These are phyloP conservation scores for Murraya paniculata DNA, from an alignment of 345 rosid species.

Conservation along the genomic window DNA sequence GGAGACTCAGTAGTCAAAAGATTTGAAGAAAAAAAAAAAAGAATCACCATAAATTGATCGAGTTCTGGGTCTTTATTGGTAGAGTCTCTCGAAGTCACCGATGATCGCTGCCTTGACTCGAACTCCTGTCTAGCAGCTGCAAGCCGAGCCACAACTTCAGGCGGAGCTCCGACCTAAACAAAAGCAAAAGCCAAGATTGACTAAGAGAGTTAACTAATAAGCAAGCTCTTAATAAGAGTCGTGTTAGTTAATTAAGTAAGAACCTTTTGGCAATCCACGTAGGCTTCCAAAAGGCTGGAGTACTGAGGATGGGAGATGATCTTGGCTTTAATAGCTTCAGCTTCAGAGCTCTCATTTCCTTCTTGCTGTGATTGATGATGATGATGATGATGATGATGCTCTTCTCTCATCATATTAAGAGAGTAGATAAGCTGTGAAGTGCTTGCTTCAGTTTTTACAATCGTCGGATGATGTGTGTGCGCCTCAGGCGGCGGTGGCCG, in stretches of 20 bases:
- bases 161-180: constrained; percentile 88
- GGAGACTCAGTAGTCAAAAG: not conserved
- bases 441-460: constrained; percentile 76
- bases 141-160: constrained; percentile 72
- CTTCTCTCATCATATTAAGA: constrained; percentile 42
- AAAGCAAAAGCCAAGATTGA: constrained; percentile 14
- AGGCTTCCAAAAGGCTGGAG: constrained; percentile 82
- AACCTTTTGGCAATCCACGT: constrained; percentile 97
- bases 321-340: constrained; percentile 86
- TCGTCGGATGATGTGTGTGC: constrained; percentile 31
- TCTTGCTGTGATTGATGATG: constrained; percentile 34
- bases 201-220: not conserved
- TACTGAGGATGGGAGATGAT: constrained; percentile 93
- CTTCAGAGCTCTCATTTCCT: constrained; percentile 47
- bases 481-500: too few relatives aligned
- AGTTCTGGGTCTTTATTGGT: constrained; percentile 84
- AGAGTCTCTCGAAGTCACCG: constrained; percentile 32
- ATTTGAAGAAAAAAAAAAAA: not conserved
- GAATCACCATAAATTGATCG: constrained; percentile 92
- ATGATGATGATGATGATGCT: constrained; percentile 19
- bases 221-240: too few relatives aligned
- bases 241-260: not conserved
- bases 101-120: constrained; percentile 62
- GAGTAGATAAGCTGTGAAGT: constrained; percentile 30
- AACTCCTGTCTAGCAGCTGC: constrained; percentile 73